Conservation (phyloP, 108 stramenopile species). For the Cyclotella sp. region DNA sequence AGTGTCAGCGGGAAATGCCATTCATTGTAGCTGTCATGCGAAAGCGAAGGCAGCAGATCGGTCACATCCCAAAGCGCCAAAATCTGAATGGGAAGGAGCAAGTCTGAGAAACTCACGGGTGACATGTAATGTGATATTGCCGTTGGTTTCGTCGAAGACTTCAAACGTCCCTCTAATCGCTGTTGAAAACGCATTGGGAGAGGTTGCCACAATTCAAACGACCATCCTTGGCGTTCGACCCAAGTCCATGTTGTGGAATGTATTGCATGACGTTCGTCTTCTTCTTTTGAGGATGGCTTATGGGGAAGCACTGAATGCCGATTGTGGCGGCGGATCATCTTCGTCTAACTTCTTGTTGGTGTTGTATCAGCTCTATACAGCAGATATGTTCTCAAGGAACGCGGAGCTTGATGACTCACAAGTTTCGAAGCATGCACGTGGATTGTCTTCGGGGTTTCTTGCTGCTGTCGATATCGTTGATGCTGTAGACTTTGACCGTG, state of each 20-base stretch:
- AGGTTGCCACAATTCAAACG: conserved; percentile 64
- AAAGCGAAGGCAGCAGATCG: conserved; percentile 77
- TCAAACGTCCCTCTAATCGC: conserved; percentile 76
- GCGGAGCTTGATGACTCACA: conserved; percentile 70
- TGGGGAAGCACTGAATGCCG: conserved; percentile 77
- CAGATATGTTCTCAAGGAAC: conserved; percentile 77
- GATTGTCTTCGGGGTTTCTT: conserved; percentile 71
- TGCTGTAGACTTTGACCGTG: conserved; percentile 47
- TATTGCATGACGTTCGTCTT: conserved; percentile 79
- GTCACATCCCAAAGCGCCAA: conserved; percentile 82
- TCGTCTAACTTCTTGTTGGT: conserved; percentile 75
- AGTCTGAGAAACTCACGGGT: conserved; percentile 80
- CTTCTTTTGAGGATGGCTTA: conserved; percentile 78
- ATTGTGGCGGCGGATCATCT: conserved; percentile 87
- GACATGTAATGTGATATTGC: conserved; percentile 83
- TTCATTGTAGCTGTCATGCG: conserved; percentile 78
- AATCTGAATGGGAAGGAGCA: conserved; percentile 89
- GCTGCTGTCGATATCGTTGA: conserved; percentile 65
- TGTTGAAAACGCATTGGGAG: conserved; percentile 73
- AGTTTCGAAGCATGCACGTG: conserved; percentile 65
- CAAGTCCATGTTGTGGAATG: conserved; percentile 80
- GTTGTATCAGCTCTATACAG: conserved; percentile 72
- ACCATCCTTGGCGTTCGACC: conserved; percentile 74
- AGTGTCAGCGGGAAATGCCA: conserved; percentile 85
- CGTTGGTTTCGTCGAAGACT: conserved; percentile 77